phyloP scores from a whole-genome alignment of 2,329 filamentous ascomycete genomes.

The Podosphaera fusca region DNA sequence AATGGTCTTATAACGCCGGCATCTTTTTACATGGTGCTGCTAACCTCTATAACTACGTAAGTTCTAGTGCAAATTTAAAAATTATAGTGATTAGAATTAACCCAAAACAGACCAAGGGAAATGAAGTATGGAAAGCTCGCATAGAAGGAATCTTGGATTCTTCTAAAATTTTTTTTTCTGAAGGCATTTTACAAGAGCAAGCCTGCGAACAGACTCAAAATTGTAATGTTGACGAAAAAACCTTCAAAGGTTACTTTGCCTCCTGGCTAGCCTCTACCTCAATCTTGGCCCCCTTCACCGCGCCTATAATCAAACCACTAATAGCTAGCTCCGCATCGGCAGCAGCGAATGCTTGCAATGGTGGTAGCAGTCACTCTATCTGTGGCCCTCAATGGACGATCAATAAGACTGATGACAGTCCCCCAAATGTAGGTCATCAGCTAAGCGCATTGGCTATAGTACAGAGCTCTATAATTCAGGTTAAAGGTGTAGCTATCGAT shows the following conservation, averaged over 20 bases:
- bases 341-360: constrained; percentile 34
- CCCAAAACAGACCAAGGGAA: constrained; percentile 18
- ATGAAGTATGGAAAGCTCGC: constrained; percentile 30
- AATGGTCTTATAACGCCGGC: constrained; percentile 50
- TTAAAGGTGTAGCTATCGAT: constrained; percentile 15
- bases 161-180: constrained; percentile 27
- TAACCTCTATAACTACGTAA: constrained; percentile 42
- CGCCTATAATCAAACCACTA: constrained; percentile 27
- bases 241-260: constrained; percentile 41
- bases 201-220: constrained; percentile 37
- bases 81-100: constrained; percentile 4
- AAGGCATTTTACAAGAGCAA: constrained; percentile 36
- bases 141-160: constrained; percentile 31
- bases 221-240: constrained; percentile 38
- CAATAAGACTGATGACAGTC: constrained; percentile 30
- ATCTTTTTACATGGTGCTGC: constrained; percentile 42
- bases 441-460: constrained; percentile 46
- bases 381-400: constrained; percentile 38
- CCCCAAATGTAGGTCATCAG: constrained; percentile 42
- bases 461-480: constrained; percentile 33
- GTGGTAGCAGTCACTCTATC: constrained; percentile 24
- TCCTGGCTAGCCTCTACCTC: constrained; percentile 38
- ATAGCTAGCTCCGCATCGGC: constrained; percentile 31
- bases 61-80: constrained; percentile 6
- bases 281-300: constrained; percentile 39